Evolutionary conservation across 1,284 basidiomycete species (phyloP), one percentile per base, ranked within the genome.

Genomic region (Phylloboletellus chloephorus): DNA sequence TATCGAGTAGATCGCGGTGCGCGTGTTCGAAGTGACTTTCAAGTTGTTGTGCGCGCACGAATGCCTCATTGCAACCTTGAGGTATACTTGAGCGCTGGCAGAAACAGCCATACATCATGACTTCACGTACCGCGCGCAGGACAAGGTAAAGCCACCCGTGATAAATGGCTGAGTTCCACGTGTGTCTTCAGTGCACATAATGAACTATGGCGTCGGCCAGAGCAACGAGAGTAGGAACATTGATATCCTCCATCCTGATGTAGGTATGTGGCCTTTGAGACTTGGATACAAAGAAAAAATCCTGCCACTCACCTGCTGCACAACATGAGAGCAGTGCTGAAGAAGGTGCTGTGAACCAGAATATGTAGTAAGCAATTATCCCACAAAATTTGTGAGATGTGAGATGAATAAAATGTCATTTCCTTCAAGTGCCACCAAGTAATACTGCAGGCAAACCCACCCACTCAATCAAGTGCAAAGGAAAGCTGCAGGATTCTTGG

Each of bases 151-250:
- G 49, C 25, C 5, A 62, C 40, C 17, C 58, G 49, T n/a, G 58
- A 63, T 19, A 60, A 6, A 30, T 60, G 58, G 22, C 58, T 60
- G 15, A 64, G 49, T 23, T 64, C 57, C 2, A 64, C 37, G 28
- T 60, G 58, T 1, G 35, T 44, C 29, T 48, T 58, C 24, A 60
- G 8, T 11, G 44, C 51, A 3, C 19, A 19, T n/a, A 20, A 26
- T 3, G 62, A 52, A 10, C 9, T 26, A 17, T 60, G 58, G 13
- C 47, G 3, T 19, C 60, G 50, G 6, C 62, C 58, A 32, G 58
- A 41, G n/a, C 58, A 60, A 15, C 60, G 57, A 21, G 56, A 46
- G 28, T 55, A 55, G 3, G 21, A 44, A 34, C 58, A 60, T 1
- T 45, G 44, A 32, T 58, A 64, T 20, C 31, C 16, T 29, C 60